Evolutionary conservation across 371 early-diverging fungal genomes (phyloP).

Genomic region (Amoeboaphelidium occidentale): DNA sequence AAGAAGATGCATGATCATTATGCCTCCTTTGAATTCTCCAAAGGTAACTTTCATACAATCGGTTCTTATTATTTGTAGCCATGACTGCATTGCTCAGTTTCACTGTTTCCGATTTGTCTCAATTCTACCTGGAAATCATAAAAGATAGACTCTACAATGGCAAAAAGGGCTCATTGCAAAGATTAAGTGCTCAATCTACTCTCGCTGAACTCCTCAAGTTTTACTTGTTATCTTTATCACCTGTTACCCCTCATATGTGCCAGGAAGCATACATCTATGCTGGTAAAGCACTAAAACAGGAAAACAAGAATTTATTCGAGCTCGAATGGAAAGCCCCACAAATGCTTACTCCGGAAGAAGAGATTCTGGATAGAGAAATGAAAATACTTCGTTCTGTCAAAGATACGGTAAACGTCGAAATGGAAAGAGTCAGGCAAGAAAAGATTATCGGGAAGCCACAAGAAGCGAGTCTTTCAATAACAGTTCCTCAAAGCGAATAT

Average conservation of each 20-base stretch:
- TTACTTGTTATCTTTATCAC: neutral
- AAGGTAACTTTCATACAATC: constrained; percentile 16
- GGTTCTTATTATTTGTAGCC: constrained; percentile 9
- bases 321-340: neutral
- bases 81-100: constrained; percentile 37
- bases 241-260: neutral
- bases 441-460: neutral
- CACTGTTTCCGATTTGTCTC: constrained; percentile 35
- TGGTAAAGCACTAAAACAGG: neutral
- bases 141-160: constrained; percentile 61
- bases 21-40: constrained; percentile 32
- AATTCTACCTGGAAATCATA: constrained; percentile 55
- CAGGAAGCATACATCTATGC: neutral
- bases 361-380: neutral
- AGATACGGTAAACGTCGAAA: neutral
- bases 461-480: neutral
- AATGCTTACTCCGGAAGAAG: neutral
- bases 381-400: neutral
- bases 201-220: constrained; percentile 6
- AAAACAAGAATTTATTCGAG: neutral
- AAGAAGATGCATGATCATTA: constrained; percentile 27
- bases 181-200: constrained; percentile 39
- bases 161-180: constrained; percentile 9
- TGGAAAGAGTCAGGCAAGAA: neutral
- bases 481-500: neutral